Percentiles rank a stretch among this genome's conserved stretches.
Conservation (phyloP, 148 eudicot species). For the Chenopodium formosanum region DNA sequence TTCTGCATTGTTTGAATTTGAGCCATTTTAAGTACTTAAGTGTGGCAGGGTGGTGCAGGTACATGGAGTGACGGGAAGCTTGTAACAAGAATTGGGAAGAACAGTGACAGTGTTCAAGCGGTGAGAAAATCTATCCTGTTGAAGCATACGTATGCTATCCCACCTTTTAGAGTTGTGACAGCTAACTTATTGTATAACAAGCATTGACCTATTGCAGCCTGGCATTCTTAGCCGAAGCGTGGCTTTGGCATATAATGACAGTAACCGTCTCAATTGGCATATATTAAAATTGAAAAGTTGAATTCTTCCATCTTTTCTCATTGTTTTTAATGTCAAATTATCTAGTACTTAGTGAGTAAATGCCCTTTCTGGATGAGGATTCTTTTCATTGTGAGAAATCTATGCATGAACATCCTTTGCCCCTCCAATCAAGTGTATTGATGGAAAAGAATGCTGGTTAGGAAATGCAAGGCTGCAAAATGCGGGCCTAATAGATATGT, state of each 20-base stretch:
- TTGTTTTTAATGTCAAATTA: background rate
- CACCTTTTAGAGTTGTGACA: background rate
- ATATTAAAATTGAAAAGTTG: background rate
- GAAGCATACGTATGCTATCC: background rate
- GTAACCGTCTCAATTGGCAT: background rate
- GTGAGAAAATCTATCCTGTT: slow-evolving; percentile 47
- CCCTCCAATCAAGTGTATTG: background rate
- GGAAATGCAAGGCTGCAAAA: background rate
- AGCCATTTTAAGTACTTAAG: slow-evolving; percentile 75
- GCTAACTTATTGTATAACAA: background rate
- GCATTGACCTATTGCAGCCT: background rate
- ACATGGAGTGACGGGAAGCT: slow-evolving; percentile 99
- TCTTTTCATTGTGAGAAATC: background rate
- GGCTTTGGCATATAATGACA: background rate
- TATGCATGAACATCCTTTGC: background rate
- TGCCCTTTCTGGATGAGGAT: background rate
- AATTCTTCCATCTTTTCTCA: background rate
- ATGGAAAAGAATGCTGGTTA: background rate
- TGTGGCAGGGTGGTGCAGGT: slow-evolving; percentile 99
- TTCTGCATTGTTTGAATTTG: slow-evolving; percentile 15
- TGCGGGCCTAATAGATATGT: background rate
- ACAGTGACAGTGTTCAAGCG: slow-evolving; percentile 75
- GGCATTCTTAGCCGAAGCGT: background rate
- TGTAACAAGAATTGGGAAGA: slow-evolving; percentile 96
- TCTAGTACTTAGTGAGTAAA: background rate